These are phyloP conservation scores for Penicillium corylophilum DNA, from an alignment of 2,329 filamentous ascomycete species.

Conservation along the genomic window DNA sequence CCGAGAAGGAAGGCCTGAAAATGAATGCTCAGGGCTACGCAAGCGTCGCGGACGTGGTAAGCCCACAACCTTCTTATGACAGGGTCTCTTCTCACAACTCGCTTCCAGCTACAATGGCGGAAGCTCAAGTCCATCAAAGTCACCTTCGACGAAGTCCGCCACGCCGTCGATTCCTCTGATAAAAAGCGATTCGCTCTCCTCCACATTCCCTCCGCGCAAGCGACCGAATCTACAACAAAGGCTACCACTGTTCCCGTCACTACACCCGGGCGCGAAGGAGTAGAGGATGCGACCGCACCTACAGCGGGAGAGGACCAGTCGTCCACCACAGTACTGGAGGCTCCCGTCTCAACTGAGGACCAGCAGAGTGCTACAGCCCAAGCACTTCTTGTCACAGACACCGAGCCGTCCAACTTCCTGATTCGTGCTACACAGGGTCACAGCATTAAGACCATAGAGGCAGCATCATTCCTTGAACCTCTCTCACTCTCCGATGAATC, in stretches of 20 bases:
- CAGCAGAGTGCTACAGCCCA: conserved; percentile 35
- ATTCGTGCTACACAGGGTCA: conserved; percentile 97
- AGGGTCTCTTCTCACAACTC: not conserved
- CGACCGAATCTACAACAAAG: conserved; percentile 18
- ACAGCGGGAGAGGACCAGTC: conserved; percentile 7
- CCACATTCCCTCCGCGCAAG: conserved; percentile 42
- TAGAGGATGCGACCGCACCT: conserved; percentile 5
- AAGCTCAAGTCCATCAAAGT: conserved; percentile 67
- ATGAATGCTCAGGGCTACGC: conserved; percentile 61
- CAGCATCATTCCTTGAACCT: conserved; percentile 67
- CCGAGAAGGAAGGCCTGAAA: conserved; percentile 58
- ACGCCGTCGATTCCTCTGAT: conserved; percentile 70
- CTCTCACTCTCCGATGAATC: conserved; percentile 58
- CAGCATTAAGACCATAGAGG: conserved; percentile 70
- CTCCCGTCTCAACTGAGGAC: conserved; percentile 29
- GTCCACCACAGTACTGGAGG: conserved; percentile 16
- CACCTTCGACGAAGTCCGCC: conserved; percentile 71
- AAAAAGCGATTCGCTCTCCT: conserved; percentile 90
- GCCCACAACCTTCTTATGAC: conserved; percentile 16
- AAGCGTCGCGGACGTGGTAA: conserved; percentile 58
- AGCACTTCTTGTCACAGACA: conserved; percentile 37
- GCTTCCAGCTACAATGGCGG: conserved; percentile 54
- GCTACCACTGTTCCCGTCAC: conserved; percentile 19
- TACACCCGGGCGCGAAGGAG: conserved; percentile 21
- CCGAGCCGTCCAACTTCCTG: conserved; percentile 66